Evolutionary conservation across 768 basidiomycete genomes (phyloP).

Genomic region (Amanita phalloides): DNA sequence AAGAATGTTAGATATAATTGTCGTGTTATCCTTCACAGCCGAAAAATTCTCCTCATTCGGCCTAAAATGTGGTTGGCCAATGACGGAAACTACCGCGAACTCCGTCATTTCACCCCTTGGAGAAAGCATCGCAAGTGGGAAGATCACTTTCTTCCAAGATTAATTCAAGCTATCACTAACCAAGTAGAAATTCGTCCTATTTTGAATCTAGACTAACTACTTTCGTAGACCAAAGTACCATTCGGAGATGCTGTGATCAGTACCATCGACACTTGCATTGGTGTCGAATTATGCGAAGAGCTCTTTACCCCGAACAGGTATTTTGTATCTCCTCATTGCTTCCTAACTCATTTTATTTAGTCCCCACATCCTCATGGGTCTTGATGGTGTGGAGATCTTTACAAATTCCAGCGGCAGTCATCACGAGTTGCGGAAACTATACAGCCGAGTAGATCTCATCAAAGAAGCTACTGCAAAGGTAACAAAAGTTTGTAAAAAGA

Average conservation of each 20-base stretch:
- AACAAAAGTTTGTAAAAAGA: not conserved
- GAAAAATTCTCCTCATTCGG: conserved; percentile 85
- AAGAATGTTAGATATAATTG: conserved; percentile 99
- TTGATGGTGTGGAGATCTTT: conserved; percentile 98
- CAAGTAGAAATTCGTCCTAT: conserved; percentile 40
- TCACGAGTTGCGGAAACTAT: conserved; percentile 95
- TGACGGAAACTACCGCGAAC: conserved; percentile 91
- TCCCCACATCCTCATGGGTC: conserved; percentile 94
- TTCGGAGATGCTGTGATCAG: conserved; percentile 95
- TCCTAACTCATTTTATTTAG: conserved; percentile 26
- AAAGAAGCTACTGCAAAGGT: conserved; percentile 96
- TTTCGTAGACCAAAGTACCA: conserved; percentile 66
- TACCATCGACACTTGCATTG: conserved; percentile 91
- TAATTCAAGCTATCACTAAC: conserved; percentile 79
- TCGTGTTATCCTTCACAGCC: conserved; percentile 78
- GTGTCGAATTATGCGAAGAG: conserved; percentile 95
- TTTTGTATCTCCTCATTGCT: conserved; percentile 18
- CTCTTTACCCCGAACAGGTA: conserved; percentile 94
- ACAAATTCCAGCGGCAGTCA: conserved; percentile 98
- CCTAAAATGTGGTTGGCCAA: conserved; percentile 99
- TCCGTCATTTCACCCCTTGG: conserved; percentile 94
- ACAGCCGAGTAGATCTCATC: conserved; percentile 86
- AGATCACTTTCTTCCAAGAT: conserved; percentile 84
- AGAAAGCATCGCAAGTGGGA: conserved; percentile 81
- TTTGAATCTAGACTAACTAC: not conserved